Percentiles rank a stretch among this genome's conserved stretches.
Evolutionary conservation across 1,139 yeast species (phyloP).

Genomic region (Candida buenavistaensis): DNA sequence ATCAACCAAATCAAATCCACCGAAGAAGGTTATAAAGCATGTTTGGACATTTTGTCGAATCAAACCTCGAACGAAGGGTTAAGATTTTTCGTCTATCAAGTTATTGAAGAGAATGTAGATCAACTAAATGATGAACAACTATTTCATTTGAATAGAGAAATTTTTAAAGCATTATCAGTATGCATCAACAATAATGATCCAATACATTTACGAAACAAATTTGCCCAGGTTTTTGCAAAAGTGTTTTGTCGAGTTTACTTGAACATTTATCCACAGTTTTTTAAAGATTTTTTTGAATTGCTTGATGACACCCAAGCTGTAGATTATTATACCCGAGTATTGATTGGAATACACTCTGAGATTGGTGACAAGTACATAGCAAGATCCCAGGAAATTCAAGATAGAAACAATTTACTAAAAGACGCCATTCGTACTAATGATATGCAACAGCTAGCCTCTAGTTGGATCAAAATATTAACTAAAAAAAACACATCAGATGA

Average conservation of each 20-base stretch:
- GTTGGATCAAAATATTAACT: slow-evolving; percentile 66
- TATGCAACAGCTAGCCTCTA: slow-evolving; percentile 61
- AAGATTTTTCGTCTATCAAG: slow-evolving; percentile 81
- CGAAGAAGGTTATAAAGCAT: slow-evolving; percentile 76
- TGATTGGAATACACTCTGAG: slow-evolving; percentile 79
- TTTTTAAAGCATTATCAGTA: slow-evolving; percentile 38
- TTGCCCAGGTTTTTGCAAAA: slow-evolving; percentile 71
- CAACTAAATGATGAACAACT: slow-evolving; percentile 40
- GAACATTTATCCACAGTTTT: slow-evolving; percentile 62
- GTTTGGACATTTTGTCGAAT: slow-evolving; percentile 56
- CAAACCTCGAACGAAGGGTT: slow-evolving; percentile 47
- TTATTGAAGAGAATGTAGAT: slow-evolving; percentile 65
- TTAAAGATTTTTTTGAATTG: slow-evolving; percentile 54
- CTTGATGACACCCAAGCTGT: slow-evolving; percentile 40
- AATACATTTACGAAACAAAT: slow-evolving; percentile 70
- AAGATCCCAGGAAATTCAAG: slow-evolving; percentile 60
- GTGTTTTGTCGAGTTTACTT: slow-evolving; percentile 70
- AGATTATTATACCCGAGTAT: slow-evolving; percentile 75
- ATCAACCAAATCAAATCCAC: slow-evolving; percentile 75
- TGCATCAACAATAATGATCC: slow-evolving; percentile 48
- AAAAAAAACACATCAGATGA: slow-evolving; percentile 31
- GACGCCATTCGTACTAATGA: slow-evolving; percentile 80
- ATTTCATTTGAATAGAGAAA: slow-evolving; percentile 39
- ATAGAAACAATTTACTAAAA: slow-evolving; percentile 70
- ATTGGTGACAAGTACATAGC: slow-evolving; percentile 88